Evolutionary conservation across 2,329 filamentous ascomycete species (phyloP).

Genomic region (Trichoderma hamatum): DNA sequence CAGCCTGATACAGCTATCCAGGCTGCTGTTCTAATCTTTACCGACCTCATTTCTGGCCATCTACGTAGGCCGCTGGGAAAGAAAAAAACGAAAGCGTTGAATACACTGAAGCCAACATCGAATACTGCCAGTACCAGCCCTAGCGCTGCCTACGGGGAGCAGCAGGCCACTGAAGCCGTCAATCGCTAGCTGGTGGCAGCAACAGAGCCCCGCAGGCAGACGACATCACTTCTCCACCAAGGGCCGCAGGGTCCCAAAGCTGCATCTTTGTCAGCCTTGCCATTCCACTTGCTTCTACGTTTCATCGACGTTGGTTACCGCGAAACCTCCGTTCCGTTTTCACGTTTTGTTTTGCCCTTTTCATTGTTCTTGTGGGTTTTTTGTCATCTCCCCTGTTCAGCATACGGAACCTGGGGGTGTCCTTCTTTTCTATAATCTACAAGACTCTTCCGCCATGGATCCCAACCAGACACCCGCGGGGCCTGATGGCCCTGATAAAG

Average conservation of each 20-base stretch:
- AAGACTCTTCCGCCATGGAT: constrained; percentile 44
- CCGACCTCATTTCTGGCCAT: background rate
- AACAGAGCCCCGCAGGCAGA: constrained; percentile 22
- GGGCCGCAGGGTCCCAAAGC: constrained; percentile 9
- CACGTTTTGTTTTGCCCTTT: background rate
- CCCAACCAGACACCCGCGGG: constrained; percentile 47
- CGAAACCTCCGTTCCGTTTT: constrained; percentile 11
- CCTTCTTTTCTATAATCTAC: background rate
- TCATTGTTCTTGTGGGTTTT: background rate
- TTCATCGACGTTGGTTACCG: constrained; percentile 11
- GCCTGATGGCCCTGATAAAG: constrained; percentile 58
- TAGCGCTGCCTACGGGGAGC: constrained; percentile 17
- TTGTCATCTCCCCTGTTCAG: background rate
- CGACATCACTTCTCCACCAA: constrained; percentile 26
- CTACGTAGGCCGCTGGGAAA: background rate
- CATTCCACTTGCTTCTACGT: constrained; percentile 26
- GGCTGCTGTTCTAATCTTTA: background rate
- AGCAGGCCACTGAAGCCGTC: constrained; percentile 16
- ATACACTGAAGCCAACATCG: background rate
- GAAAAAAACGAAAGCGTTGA: background rate
- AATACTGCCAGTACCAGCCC: background rate
- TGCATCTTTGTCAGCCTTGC: constrained; percentile 29
- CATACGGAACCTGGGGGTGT: background rate
- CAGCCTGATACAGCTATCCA: background rate
- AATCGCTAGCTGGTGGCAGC: constrained; percentile 13